Conservation (phyloP, 306 rosid species). For the Vigna radiata region DNA sequence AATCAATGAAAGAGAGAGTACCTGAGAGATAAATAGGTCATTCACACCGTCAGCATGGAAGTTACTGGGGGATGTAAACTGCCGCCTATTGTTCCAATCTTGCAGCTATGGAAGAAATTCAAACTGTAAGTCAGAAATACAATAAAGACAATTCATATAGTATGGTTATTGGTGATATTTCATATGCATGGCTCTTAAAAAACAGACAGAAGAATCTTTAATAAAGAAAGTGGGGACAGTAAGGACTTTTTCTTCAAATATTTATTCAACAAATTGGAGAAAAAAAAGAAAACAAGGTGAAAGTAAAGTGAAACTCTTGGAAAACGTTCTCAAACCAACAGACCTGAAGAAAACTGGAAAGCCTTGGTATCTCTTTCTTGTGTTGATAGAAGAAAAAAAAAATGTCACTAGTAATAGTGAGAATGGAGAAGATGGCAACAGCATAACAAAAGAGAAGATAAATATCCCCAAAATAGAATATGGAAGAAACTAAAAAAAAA, state of each 20-base stretch:
- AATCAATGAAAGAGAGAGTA: constrained; percentile 46
- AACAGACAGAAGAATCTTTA: constrained; percentile 30
- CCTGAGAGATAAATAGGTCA: constrained; percentile 96
- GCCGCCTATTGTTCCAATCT: constrained; percentile 97
- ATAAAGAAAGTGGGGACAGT: constrained; percentile 15
- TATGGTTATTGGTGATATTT: constrained; percentile 25
- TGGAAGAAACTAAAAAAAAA: neutral
- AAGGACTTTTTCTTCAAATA: neutral
- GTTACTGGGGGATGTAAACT: constrained; percentile 84
- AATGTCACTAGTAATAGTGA: neutral
- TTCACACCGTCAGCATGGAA: constrained; percentile 97
- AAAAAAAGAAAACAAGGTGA: neutral
- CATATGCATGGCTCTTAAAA: constrained; percentile 3
- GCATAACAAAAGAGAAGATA: too few species aligned
- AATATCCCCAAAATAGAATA: neutral
- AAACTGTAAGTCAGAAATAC: constrained; percentile 40
- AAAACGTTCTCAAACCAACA: neutral
- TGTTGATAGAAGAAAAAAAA: neutral
- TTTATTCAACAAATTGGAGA: neutral
- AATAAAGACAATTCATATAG: neutral
- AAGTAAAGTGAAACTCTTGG: neutral
- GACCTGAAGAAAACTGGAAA: neutral
- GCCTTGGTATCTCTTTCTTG: neutral
- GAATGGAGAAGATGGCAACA: neutral
- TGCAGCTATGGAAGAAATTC: constrained; percentile 71